Evolutionary conservation across 352 stramenopile genomes (phyloP).

Genomic region (Phytophthora foliorum): DNA sequence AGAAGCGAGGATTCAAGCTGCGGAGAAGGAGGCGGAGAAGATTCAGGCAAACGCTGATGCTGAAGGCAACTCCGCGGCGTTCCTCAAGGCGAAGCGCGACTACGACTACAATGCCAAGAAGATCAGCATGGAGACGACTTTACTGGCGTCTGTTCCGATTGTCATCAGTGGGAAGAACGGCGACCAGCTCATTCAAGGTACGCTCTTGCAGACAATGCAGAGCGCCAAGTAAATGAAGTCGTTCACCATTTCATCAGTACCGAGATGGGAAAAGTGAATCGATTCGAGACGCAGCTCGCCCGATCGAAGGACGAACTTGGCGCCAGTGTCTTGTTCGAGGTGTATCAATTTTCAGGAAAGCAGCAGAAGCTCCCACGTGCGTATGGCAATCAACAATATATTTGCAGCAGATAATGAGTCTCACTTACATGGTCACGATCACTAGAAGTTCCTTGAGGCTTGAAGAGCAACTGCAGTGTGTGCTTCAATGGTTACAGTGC

Average conservation of each 20-base stretch:
- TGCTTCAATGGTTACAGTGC: slow-evolving; percentile 14
- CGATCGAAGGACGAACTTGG: slow-evolving; percentile 20
- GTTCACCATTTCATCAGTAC: background rate
- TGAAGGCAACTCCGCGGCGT: slow-evolving; percentile 63
- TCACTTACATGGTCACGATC: background rate
- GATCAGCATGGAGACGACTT: slow-evolving; percentile 62
- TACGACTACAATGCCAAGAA: slow-evolving; percentile 86
- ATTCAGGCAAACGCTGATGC: slow-evolving; percentile 66
- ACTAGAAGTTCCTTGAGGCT: too few relatives aligned
- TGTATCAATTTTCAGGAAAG: slow-evolving; percentile 5
- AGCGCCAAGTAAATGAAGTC: slow-evolving; percentile 28
- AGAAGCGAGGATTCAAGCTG: slow-evolving; percentile 75
- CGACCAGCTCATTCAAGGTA: slow-evolving; percentile 75
- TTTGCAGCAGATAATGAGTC: background rate
- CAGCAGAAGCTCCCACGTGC: background rate
- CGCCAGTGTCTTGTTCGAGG: background rate
- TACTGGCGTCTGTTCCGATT: slow-evolving; percentile 70
- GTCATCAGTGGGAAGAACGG: slow-evolving; percentile 89
- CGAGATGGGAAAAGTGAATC: background rate
- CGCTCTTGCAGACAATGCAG: slow-evolving; percentile 28
- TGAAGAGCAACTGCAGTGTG: too few relatives aligned
- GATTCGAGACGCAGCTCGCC: slow-evolving; percentile 8
- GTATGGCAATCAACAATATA: background rate
- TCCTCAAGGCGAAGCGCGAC: slow-evolving; percentile 79
- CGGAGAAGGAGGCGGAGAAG: slow-evolving; percentile 64